phyloP scores from a whole-genome alignment of 2,329 filamentous ascomycete species.

The Tolypocladium nubicola region DNA sequence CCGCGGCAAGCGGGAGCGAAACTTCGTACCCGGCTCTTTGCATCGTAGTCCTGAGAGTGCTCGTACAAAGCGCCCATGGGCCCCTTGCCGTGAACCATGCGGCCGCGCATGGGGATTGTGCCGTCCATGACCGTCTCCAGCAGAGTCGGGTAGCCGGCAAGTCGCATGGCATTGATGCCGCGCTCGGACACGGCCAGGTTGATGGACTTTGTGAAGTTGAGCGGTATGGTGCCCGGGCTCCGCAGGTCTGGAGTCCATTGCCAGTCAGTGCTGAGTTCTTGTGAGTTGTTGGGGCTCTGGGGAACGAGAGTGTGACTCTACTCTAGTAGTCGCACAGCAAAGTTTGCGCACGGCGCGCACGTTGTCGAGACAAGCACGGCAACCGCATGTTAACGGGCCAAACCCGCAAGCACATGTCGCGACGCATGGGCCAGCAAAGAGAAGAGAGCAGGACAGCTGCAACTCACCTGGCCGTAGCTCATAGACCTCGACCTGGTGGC shows the following conservation, averaged over 20 bases:
- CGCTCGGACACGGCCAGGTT: conserved; percentile 91
- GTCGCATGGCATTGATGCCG: conserved; percentile 77
- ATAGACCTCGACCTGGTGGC: conserved; percentile 86
- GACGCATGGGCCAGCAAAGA: not conserved
- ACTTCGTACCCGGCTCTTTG: conserved; percentile 63
- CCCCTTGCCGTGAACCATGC: conserved; percentile 81
- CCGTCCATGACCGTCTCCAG: conserved; percentile 63
- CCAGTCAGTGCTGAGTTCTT: not conserved
- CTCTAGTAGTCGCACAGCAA: not conserved
- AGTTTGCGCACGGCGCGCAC: not conserved
- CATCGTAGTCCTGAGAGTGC: conserved; percentile 83
- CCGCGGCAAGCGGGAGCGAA: not conserved
- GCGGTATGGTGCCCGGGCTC: conserved; percentile 66
- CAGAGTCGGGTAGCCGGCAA: conserved; percentile 56
- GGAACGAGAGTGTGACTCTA: not conserved
- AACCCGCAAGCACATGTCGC: not conserved
- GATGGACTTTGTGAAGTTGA: conserved; percentile 98
- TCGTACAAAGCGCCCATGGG: conserved; percentile 59
- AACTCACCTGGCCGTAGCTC: conserved; percentile 77
- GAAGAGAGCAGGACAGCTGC: no score
- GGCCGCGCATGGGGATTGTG: conserved; percentile 87
- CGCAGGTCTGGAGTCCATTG: conserved; percentile 60
- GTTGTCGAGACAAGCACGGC: not conserved
- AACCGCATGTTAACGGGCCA: not conserved
- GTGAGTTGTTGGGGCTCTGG: not conserved